phyloP scores from a whole-genome alignment of 495 filamentous ascomycete genomes.

The Penicillium soppii region DNA sequence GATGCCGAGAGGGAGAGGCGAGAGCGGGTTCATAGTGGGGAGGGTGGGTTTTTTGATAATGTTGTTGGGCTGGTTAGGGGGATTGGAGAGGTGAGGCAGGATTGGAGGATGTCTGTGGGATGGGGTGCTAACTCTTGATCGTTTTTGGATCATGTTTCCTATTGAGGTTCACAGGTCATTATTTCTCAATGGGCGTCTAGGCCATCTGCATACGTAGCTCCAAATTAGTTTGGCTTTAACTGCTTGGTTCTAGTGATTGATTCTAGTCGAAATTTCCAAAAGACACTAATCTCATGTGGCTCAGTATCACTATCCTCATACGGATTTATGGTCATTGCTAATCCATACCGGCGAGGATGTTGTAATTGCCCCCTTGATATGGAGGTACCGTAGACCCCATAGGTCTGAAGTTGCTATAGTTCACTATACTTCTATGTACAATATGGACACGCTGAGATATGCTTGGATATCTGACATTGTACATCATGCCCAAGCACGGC shows the following conservation, averaged over 20 bases:
- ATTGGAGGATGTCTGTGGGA: slow-evolving; percentile 26
- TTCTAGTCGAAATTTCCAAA: too few relatives aligned
- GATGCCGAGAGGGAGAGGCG: slow-evolving; percentile 26
- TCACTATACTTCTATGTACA: not conserved
- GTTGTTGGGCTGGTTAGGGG: slow-evolving; percentile 31
- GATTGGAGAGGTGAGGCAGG: slow-evolving; percentile 24
- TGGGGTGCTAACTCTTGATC: slow-evolving; percentile 29
- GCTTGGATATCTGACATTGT: not conserved
- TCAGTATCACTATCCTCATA: not conserved
- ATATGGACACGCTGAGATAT: not conserved
- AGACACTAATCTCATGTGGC: too few relatives aligned
- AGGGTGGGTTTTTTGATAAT: slow-evolving; percentile 30
- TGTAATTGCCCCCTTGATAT: not conserved
- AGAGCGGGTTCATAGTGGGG: slow-evolving; percentile 22
- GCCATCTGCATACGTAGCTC: too few relatives aligned
- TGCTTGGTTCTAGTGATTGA: too few relatives aligned
- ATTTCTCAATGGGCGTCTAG: too few relatives aligned
- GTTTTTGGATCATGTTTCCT: not conserved
- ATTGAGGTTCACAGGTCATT: too few relatives aligned
- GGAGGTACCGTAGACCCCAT: not conserved
- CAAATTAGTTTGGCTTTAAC: too few relatives aligned
- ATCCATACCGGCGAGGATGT: not conserved
- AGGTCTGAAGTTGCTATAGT: not conserved
- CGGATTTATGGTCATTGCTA: not conserved
- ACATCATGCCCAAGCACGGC: too few relatives aligned